phyloP scores from a whole-genome alignment of 192 early-diverging fungal species.

The Backusella sp. region DNA sequence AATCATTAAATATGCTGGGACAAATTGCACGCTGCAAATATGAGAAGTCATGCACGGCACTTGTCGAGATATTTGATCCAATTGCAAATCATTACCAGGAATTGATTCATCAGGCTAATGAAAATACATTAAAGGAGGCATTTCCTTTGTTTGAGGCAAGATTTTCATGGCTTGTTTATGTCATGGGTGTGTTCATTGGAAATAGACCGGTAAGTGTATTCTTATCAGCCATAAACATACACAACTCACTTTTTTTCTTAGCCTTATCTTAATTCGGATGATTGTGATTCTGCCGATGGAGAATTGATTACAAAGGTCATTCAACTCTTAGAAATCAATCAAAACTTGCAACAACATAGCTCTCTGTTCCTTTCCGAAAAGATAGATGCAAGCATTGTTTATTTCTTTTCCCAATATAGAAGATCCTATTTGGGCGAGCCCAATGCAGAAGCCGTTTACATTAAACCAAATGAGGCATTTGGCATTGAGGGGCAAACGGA shows the following conservation, averaged over 20 bases:
- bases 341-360: slow-evolving; percentile 50
- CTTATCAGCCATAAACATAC: not conserved
- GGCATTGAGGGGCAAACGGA: slow-evolving; percentile 61
- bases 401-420: slow-evolving; percentile 72
- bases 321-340: slow-evolving; percentile 67
- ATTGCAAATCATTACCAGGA: slow-evolving; percentile 61
- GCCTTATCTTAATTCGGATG: slow-evolving; percentile 70
- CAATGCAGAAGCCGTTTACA: slow-evolving; percentile 53
- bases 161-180: slow-evolving; percentile 81
- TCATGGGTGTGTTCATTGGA: slow-evolving; percentile 65
- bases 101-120: slow-evolving; percentile 18
- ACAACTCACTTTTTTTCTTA: not conserved
- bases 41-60: slow-evolving; percentile 48
- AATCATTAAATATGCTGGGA: slow-evolving; percentile 68
- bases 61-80: slow-evolving; percentile 55
- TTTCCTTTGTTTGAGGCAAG: slow-evolving; percentile 56
- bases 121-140: slow-evolving; percentile 42
- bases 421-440: slow-evolving; percentile 79
- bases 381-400: slow-evolving; percentile 74
- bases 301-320: slow-evolving; percentile 67
- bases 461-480: slow-evolving; percentile 57
- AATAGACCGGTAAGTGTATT: slow-evolving; percentile 56
- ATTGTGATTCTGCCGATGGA: slow-evolving; percentile 76
- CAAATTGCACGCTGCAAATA: slow-evolving; percentile 70
- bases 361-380: slow-evolving; percentile 50